These are phyloP conservation scores for Russula griseocarnosa DNA, from an alignment of 768 basidiomycete genomes.

Conservation along the genomic window DNA sequence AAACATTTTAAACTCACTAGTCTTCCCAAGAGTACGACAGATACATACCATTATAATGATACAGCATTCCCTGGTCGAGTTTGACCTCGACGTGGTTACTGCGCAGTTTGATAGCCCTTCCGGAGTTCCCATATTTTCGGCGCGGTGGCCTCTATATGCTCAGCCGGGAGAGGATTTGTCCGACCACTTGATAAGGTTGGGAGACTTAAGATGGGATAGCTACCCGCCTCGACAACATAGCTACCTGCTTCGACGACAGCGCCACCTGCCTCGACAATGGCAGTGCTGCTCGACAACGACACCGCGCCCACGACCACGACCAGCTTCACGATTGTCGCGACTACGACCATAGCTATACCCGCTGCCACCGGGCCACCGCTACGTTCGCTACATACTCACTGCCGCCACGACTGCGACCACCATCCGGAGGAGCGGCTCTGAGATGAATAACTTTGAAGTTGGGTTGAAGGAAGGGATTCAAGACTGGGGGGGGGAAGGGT, in stretches of 20 bases:
- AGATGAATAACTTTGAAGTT: not conserved
- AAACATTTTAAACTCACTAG: not conserved
- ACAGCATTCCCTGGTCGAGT: constrained; percentile 57
- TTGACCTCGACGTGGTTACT: constrained; percentile 63
- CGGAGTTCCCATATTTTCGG: constrained; percentile 56
- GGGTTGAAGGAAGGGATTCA: too few relatives aligned
- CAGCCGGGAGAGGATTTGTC: constrained; percentile 27
- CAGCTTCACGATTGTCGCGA: not conserved
- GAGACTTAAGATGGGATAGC: not conserved
- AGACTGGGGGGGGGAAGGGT: not conserved
- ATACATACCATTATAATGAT: constrained; percentile 73
- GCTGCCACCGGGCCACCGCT: not conserved
- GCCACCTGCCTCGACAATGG: not conserved
- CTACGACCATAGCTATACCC: not conserved
- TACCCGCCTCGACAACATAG: too few relatives aligned
- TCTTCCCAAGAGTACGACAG: not conserved
- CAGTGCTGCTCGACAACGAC: not conserved
- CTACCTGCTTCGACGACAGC: not conserved
- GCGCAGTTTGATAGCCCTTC: constrained; percentile 40
- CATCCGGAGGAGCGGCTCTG: not conserved
- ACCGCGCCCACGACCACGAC: not conserved
- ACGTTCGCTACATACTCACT: not conserved
- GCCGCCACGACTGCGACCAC: not conserved
- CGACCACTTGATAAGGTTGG: not conserved
- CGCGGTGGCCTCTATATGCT: constrained; percentile 50